Evolutionary conservation across 768 basidiomycete genomes (phyloP).

Genomic region (Lentinus brumalis): DNA sequence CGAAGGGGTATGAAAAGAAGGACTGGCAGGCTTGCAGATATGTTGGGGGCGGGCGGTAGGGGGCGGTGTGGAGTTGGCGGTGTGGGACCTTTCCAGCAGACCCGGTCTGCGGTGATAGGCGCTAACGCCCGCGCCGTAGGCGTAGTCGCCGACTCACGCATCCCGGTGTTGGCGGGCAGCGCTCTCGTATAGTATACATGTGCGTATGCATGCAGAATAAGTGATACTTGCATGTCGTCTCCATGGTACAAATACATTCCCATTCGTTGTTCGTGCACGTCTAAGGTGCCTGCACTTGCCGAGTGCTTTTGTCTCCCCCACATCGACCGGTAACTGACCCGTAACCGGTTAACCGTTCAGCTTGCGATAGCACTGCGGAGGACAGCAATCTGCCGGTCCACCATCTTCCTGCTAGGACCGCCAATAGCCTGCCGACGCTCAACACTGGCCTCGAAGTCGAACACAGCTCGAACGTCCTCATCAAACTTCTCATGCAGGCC

Average conservation of each 20-base stretch:
- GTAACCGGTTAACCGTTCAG: neutral
- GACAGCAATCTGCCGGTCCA: conserved; percentile 81
- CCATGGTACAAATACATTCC: too few species aligned
- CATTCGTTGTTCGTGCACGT: too few species aligned
- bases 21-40: conserved; percentile 13
- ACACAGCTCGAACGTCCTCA: conserved; percentile 80
- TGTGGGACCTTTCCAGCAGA: conserved; percentile 11
- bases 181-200: too few species aligned
- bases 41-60: conserved; percentile 1
- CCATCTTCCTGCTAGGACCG: conserved; percentile 83
- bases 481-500: conserved; percentile 73
- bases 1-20: conserved; percentile 10
- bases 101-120: conserved; percentile 11
- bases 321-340: too few species aligned
- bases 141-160: neutral
- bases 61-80: conserved; percentile 23
- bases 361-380: conserved; percentile 60
- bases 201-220: too few species aligned
- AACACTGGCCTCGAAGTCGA: conserved; percentile 94
- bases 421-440: conserved; percentile 92
- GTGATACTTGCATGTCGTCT: too few species aligned
- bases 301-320: neutral
- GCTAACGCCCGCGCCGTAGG: conserved; percentile 3
- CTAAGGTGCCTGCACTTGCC: too few species aligned
- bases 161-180: neutral